phyloP scores from a whole-genome alignment of 1,284 basidiomycete species.

The Ceratobasidium sp. region DNA sequence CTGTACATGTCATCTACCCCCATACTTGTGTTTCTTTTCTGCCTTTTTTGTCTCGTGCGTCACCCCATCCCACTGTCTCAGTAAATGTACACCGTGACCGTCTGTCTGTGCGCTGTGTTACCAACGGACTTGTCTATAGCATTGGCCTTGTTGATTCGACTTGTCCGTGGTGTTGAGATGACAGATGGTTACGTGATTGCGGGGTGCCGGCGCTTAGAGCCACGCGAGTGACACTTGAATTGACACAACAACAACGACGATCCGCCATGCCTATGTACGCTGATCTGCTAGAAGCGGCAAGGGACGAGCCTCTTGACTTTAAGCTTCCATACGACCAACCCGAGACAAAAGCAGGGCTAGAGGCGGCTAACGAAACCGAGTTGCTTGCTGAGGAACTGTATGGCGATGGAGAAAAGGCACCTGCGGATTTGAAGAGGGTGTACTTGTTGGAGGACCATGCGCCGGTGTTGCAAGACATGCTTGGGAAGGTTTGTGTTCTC shows the following conservation, averaged over 20 bases:
- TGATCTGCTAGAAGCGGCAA: constrained; percentile 30
- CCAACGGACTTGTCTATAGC: constrained; percentile 40
- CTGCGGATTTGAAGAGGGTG: constrained; percentile 17
- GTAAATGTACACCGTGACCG: constrained; percentile 42
- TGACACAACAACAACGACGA: not conserved
- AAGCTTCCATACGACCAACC: constrained; percentile 34
- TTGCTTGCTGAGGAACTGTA: constrained; percentile 32
- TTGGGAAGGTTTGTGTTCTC: constrained; percentile 24
- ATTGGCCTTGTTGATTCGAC: constrained; percentile 9
- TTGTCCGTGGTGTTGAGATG: constrained; percentile 13
- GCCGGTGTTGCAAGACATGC: constrained; percentile 19
- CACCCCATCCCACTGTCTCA: constrained; percentile 41
- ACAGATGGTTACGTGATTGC: constrained; percentile 5
- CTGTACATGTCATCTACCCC: constrained; percentile 32
- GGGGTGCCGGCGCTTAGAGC: constrained; percentile 16
- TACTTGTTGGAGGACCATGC: constrained; percentile 39
- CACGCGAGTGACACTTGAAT: not conserved
- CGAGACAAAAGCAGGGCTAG: not conserved
- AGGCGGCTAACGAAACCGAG: constrained; percentile 13
- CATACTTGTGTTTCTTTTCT: constrained; percentile 3
- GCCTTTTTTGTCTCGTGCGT: not conserved
- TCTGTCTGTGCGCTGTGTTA: constrained; percentile 35
- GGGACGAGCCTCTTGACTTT: constrained; percentile 17
- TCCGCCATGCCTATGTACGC: constrained; percentile 40
- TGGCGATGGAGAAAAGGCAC: constrained; percentile 38